Conservation (phyloP, 1,139 yeast genomes). For the Yamadazyma diospyri region DNA sequence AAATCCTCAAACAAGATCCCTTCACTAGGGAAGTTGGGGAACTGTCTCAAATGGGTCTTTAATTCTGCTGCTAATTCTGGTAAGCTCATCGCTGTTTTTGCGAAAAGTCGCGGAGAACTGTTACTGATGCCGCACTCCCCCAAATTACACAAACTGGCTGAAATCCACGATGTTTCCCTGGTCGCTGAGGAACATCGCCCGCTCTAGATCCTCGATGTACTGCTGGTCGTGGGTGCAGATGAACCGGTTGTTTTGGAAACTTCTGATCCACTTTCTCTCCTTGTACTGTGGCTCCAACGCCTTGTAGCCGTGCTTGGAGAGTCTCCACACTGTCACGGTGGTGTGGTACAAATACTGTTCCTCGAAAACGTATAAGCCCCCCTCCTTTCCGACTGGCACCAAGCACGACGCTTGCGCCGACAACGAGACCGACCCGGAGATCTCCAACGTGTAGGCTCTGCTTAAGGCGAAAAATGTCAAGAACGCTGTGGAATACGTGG, state of each 20-base stretch:
- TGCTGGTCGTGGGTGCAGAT: slow-evolving; percentile 12
- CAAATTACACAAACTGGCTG: background rate
- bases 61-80: slow-evolving; percentile 54
- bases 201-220: slow-evolving; percentile 9
- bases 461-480: slow-evolving; percentile 5
- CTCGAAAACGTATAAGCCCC: slow-evolving; percentile 14
- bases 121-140: background rate
- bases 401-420: slow-evolving; percentile 6
- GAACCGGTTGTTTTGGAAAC: slow-evolving; percentile 11
- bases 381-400: slow-evolving; percentile 11
- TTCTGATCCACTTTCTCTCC: slow-evolving; percentile 8
- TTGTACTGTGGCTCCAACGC: slow-evolving; percentile 10
- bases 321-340: slow-evolving; percentile 11
- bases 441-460: slow-evolving; percentile 1
- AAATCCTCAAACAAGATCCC: slow-evolving; percentile 97
- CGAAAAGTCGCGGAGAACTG: too few species aligned
- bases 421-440: background rate
- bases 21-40: slow-evolving; percentile 88
- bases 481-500: slow-evolving; percentile 1
- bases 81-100: slow-evolving; percentile 19
- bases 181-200: background rate
- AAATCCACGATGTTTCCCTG: background rate
- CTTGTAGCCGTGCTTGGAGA: background rate
- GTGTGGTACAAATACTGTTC: slow-evolving; percentile 5
- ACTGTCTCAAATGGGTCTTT: slow-evolving; percentile 67